Evolutionary conservation across 352 stramenopile species (phyloP), one percentile per base, ranked within the genome.

Genomic region (Phytophthora pisi): DNA sequence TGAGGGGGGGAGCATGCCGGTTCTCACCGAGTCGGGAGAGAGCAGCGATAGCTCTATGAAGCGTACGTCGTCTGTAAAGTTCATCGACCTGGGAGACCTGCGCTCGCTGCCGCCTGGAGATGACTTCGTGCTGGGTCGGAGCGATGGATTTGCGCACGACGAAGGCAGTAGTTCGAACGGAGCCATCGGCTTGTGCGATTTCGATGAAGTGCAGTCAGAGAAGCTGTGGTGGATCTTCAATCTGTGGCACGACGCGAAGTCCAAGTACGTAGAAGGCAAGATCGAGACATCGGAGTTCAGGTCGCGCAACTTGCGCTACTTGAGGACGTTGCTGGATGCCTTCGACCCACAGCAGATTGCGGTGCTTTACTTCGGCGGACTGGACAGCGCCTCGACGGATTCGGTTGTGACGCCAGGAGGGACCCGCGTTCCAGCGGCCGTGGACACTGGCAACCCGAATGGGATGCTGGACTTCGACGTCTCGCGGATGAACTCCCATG

Each of bases 221-320:
- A 83, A 81, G 38, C 62, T 95, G 16, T 93, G 86, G 83, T 93
- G 83, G 82, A 89, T 95, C 15, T 95, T 95, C 42, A 93, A 92
- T 36, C 31, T 79, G 30, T 95, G 84, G 84, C 72, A 69, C 10
- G 74, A 85, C 42, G 77, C 78, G 1, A 90, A 90, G 46, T 61
- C 68, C 10, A 92, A 90, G 65, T 95, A 91, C 64, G 77, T 84
- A 8, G 83, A 75, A 6, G 82, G 86, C 20, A 95, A 95, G 54
- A 77, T 88, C 20, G 86, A 93, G 40, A 80, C 86, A 30, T 81
- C 78, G 0, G 76, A 82, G 20, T 90, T 92, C 45, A 78, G 83
- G 15, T 81, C 85, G 30, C 76, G 78, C 31, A 95, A 95, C 45
- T 61, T 95, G 53, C 85, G 85, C 26, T 87, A 84, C 11, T 56